Evolutionary conservation across 371 early-diverging fungal genomes (phyloP), one percentile per base, ranked within the genome.

Genomic region (Mucor plumbeus): DNA sequence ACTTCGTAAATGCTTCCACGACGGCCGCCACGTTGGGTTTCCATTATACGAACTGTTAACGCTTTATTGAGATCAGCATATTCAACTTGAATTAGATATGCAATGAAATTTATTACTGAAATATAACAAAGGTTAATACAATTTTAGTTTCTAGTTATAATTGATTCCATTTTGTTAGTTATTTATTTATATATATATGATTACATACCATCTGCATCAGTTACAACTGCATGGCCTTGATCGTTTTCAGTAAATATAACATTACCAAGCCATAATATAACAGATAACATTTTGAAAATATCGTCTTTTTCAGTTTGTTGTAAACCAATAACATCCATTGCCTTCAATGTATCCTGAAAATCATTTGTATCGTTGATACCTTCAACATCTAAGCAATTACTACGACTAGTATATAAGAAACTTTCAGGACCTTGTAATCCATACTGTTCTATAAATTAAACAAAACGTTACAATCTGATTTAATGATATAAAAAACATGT

Each of bases 191-290:
- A 44, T 17, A 17, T 44, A 17, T 5, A 44, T 44, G 0, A 5
- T 17, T 44, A 19, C 67, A 61, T 78, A 88, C 87, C 88, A 78
- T 91, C 86, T 3, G 72, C 73, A 72, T 91, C 92, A 1, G 85
- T 79, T 50, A 92, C 82, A 39, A 69, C 79, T 10, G 91, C 84
- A 62, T 86, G 85, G 6, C 87, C 90, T 43, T 80, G 80, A 62
- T 87, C 87, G 19, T 83, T 83, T 73, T 94, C 94, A 21, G 68
- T 79, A 73, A 92, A 94, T 57, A 91, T 77, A 36, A 91, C 78
- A 62, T 95, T 94, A 63, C 95, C 94, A 56, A 93, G 73, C 93
- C 94, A 94, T 67, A 95, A 81, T 61, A 95, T 87, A 36, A 89
- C 85, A 9, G 95, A 90, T 47, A 95, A 77, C 80, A 93, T 91